Evolutionary conservation across 306 rosid genomes (phyloP), one percentile per base, ranked within the genome.

Genomic region (Cucumis melo): DNA sequence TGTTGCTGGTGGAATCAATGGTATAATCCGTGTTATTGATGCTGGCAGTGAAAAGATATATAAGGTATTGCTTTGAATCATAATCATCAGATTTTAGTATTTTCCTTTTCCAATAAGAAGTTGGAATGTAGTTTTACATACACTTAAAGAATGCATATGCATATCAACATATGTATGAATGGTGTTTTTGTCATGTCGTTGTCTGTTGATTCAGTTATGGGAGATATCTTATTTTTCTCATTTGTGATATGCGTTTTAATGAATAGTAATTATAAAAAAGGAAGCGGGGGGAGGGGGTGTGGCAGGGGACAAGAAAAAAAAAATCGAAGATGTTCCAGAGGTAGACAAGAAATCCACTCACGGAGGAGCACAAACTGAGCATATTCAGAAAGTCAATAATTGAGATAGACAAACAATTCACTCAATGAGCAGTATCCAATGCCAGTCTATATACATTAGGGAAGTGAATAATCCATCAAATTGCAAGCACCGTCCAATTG

Each of bases 1-100:
- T 55, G 95, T 92, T 78, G 97, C 95, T 64, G 99, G 97, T 78
- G 99, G 99, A 82, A 77, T 88, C 86, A 92, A 89, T 74, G 99
- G 97, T 60, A 68, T 90, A 79, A 84, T 94, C 38, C 93, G 92
- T 50, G 87, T 90, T 79, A 88, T 94, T 60, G 96, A 94, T 85
- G 87, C 91, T 57, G 96, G 97, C 73, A 77, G 73, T 17, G 99
- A 94, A 91, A 94, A 87, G 87, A 80, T 90, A 86, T 81, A 92
- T 81, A 90, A 90, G 99, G 99, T 94, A 78, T 70, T 41, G 51
- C n/a, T 59, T 34, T 42, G 10, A 46, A 73, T 62, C 68, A 62
- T 16, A 62, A 32, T 32, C 44, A 54, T 78, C 53, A 12, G 24
- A 48, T 50, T 21, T 71, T 27, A 50, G 8, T 48, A 41, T 13